Evolutionary conservation across 1,139 yeast species (phyloP), one percentile per base, ranked within the genome.

Genomic region (Magnusiomyces starmeri): DNA sequence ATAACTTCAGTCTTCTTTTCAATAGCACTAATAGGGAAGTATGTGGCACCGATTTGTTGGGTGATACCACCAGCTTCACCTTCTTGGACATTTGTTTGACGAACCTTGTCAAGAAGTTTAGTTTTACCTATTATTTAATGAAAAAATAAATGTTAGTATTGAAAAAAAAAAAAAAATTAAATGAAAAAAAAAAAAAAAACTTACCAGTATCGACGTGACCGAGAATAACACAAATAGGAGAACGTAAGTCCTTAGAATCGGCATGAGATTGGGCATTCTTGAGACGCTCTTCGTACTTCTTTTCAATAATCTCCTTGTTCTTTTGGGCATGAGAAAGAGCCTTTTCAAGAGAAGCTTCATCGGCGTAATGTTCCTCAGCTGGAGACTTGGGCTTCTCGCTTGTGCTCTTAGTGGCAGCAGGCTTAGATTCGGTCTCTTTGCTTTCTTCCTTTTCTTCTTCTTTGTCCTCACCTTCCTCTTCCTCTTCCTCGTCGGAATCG

Each of bases 41-140:
- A 94, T 25, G 98, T 94, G 50, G 99, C 99, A 81, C 99, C 99
- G 68, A 92, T 92, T 73, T 92, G 99, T 78, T 92, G 99, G 60
- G 99, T 92, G 68, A 92, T 94, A 77, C 99, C 99, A 76, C 99
- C 99, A 53, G 98, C 99, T 75, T 92, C 99, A 68, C 98, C 99
- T 70, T 97, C 98, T 76, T 92, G 99, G 56, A 92, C 99, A 65
- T 92, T 92, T 48, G 97, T 94, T 76, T 92, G 97, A 75, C 99
- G 94, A 61, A 92, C 83, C 72, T 92, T 94, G 69, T 92, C 99
- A 68, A 92, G 78, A 60, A 92, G 79, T 70, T 92, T 92, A 58
- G 98, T 92, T n/a, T 32, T 32, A 18, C n/a, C n/a, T n/a, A n/a
- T n/a, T n/a, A n/a, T n/a, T n/a, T n/a, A n/a, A n/a, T n/a, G n/a